A percentile compares a stretch with the other conserved stretches of the same genome.
Conservation (phyloP, 1,284 basidiomycete genomes). For the Rhodofomes roseus region DNA sequence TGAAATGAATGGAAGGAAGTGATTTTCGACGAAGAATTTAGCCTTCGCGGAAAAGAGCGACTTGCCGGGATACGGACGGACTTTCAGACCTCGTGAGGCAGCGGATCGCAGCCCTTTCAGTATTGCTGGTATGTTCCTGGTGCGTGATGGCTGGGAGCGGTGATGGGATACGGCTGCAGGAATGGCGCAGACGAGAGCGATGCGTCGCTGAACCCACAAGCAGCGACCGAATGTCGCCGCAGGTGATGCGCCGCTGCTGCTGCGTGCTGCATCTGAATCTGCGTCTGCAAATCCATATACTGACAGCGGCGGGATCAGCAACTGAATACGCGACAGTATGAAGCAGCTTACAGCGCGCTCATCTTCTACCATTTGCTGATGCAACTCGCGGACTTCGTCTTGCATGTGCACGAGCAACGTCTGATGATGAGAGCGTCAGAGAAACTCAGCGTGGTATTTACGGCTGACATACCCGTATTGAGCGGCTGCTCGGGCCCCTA, state of each 20-base stretch:
- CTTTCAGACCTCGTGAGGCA: background rate
- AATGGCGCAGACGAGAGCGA: background rate
- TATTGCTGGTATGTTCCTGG: background rate
- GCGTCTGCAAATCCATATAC: constrained; percentile 26
- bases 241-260: constrained; percentile 10
- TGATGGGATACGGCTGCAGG: background rate
- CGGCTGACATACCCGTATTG: constrained; percentile 38
- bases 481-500: constrained; percentile 55
- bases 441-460: background rate
- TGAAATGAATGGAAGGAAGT: background rate
- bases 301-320: constrained; percentile 6
- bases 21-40: background rate
- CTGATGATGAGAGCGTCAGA: constrained; percentile 15
- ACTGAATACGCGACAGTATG: background rate
- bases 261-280: constrained; percentile 12
- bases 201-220: constrained; percentile 11
- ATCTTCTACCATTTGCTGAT: constrained; percentile 43
- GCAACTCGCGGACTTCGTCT: constrained; percentile 44
- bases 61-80: too few species aligned
- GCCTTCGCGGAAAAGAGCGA: background rate
- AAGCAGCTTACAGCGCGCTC: constrained; percentile 46
- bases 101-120: background rate
- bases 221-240: constrained; percentile 16
- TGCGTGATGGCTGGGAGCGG: background rate
- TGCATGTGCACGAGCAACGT: constrained; percentile 65